Evolutionary conservation across 1,284 basidiomycete species (phyloP), one percentile per base, ranked within the genome.

Genomic region (Marasmius fiardii): DNA sequence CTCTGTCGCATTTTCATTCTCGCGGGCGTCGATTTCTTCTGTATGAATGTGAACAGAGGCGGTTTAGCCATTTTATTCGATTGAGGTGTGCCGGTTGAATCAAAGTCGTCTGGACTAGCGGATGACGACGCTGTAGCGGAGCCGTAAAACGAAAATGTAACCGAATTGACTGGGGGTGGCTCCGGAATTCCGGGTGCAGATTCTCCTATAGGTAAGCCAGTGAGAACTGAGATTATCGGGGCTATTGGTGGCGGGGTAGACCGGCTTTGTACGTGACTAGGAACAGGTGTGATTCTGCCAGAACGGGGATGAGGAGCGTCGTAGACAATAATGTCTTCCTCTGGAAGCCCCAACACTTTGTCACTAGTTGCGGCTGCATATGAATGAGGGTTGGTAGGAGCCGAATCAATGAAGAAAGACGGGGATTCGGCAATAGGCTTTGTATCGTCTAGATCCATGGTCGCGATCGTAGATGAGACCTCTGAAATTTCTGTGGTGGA

Each of bases 281-380:
- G 64, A 12, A 60, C 54, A 4, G 67, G 58, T 1, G 60, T 14
- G 7, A 54, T 24, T 28, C 62, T 21, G 16, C 56, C 47, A 7
- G 65, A 65, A 11, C 75, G 73, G 10, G 81, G 82, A 61, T 82
- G 75, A 0, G 83, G 83, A 1, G 81, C 82, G n/a, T 78, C 79
- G 60, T 85, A 85, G 14, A 85, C 82, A 49, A 85, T 84, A 0
- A 74, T 61, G 56, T 84, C 82, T 28, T 83, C 82, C 3, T 80
- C 77, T 48, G 74, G 72, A 14, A 41, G 14, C 4, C 39, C 39
- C 14, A 41, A 20, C 39, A 16, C 39, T 41, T 41, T 20, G 39
- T 16, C 39, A n/a, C 4, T 18, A 41, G 39, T 7, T n/a, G 7
- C 7, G 7, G 39, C 7, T 41, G 39, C 16, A 4, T n/a, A 16